Conservation (phyloP, 208 protist species). For the Crithidia mellificae region DNA sequence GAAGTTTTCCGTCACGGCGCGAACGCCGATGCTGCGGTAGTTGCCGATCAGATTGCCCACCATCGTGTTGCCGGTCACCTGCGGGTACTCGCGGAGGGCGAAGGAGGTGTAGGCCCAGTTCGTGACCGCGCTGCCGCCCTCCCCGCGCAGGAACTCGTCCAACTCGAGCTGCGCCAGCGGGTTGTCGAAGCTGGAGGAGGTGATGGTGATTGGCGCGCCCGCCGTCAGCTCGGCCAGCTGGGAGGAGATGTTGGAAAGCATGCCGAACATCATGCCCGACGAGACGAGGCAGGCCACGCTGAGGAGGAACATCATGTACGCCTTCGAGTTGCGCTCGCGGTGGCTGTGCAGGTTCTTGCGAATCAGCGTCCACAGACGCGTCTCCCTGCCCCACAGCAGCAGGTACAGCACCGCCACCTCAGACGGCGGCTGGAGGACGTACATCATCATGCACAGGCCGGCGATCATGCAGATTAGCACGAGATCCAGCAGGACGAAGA, state of each 20-base stretch:
- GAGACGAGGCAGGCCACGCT: slow-evolving; percentile 89
- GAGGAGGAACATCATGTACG: slow-evolving; percentile 95
- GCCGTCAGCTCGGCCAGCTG: slow-evolving; percentile 44
- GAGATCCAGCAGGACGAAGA: slow-evolving; percentile 90
- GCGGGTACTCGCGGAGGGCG: slow-evolving; percentile 51
- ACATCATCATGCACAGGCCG: slow-evolving; percentile 89
- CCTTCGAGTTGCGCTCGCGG: slow-evolving; percentile 87
- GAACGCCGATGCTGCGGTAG: slow-evolving; percentile 31
- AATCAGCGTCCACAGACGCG: slow-evolving; percentile 76
- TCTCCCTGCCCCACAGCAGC: slow-evolving; percentile 89
- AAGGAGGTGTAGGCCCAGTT: slow-evolving; percentile 77
- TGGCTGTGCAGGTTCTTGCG: slow-evolving; percentile 92
- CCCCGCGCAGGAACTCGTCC: slow-evolving; percentile 46
- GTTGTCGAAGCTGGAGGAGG: slow-evolving; percentile 31
- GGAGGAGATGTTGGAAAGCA: slow-evolving; percentile 51
- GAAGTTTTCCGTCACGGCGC: slow-evolving; percentile 51
- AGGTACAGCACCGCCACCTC: slow-evolving; percentile 70
- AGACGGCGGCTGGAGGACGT: slow-evolving; percentile 70
- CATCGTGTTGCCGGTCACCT: slow-evolving; percentile 41
- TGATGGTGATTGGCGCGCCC: slow-evolving; percentile 63
- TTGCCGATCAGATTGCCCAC: slow-evolving; percentile 43
- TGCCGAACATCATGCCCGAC: slow-evolving; percentile 74
- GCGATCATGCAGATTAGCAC: slow-evolving; percentile 93
- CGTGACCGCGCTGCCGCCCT: slow-evolving; percentile 34
- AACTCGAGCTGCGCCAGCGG: slow-evolving; percentile 55